Percentiles rank a stretch among this genome's conserved stretches.
Conservation (phyloP, 352 stramenopile species). For the Bremia lactucae region DNA sequence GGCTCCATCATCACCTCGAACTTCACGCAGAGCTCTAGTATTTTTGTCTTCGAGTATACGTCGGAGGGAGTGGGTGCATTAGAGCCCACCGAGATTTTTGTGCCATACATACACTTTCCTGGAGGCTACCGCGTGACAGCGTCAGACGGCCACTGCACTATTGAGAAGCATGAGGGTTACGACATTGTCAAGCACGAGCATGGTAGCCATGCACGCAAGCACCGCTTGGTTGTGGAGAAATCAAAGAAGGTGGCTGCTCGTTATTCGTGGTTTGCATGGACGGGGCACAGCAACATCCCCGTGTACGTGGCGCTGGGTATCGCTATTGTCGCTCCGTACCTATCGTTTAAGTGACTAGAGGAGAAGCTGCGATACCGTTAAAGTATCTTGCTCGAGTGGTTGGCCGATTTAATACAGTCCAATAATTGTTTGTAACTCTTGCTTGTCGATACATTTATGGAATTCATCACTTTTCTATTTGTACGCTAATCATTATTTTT, state of each 20-base stretch:
- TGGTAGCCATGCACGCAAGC: conserved; percentile 16
- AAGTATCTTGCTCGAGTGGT: no score
- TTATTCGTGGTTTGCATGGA: conserved; percentile 7
- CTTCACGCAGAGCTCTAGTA: conserved; percentile 35
- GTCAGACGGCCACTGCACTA: conserved; percentile 22
- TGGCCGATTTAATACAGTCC: no score
- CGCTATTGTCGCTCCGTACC: conserved; percentile 12
- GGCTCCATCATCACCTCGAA: conserved; percentile 39
- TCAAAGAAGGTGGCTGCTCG: conserved; percentile 5
- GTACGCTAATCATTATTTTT: no score
- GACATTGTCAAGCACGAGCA: conserved; percentile 34
- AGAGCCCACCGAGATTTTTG: conserved; percentile 21
- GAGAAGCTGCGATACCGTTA: no score
- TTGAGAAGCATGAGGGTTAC: conserved; percentile 38
- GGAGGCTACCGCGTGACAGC: conserved; percentile 25
- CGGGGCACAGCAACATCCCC: conserved; percentile 17
- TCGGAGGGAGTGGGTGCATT: conserved; percentile 2
- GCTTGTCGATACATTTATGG: no score
- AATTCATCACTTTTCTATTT: no score
- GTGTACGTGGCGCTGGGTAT: conserved; percentile 22
- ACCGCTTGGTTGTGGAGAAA: conserved; percentile 27
- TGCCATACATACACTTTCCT: conserved; percentile 25
- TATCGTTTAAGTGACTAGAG: no score
- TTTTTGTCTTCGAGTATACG: conserved; percentile 51
- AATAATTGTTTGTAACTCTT: no score